Conservation (phyloP, 805 yeast genomes). For the Saturnispora silvae region DNA sequence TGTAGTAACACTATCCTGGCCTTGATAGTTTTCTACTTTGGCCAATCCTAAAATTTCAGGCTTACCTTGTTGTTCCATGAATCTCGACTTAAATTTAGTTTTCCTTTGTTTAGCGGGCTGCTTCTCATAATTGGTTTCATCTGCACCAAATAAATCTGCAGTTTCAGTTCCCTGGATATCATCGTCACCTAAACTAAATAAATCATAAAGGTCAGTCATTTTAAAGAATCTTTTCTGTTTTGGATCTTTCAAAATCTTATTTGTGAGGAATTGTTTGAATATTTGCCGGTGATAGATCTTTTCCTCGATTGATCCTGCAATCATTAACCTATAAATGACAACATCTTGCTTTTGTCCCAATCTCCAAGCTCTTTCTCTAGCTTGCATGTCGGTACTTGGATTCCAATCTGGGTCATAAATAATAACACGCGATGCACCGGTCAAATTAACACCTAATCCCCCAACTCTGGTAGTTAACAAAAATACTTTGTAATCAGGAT, state of each 20-base stretch:
- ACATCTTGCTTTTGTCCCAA: slow-evolving; percentile 91
- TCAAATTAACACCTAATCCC: slow-evolving; percentile 85
- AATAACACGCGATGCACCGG: slow-evolving; percentile 91
- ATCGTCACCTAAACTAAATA: slow-evolving; percentile 76
- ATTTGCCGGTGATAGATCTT: slow-evolving; percentile 95
- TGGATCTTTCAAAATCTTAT: slow-evolving; percentile 90
- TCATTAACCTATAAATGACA: slow-evolving; percentile 80
- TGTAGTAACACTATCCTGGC: slow-evolving; percentile 7
- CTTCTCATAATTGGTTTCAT: slow-evolving; percentile 31
- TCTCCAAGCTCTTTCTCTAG: slow-evolving; percentile 95
- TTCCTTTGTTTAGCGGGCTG: slow-evolving; percentile 26
- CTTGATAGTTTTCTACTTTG: slow-evolving; percentile 50
- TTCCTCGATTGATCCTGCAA: slow-evolving; percentile 93
- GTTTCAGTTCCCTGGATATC: slow-evolving; percentile 57
- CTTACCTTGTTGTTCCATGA: slow-evolving; percentile 49
- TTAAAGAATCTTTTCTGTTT: slow-evolving; percentile 90
- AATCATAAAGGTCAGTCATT: slow-evolving; percentile 80
- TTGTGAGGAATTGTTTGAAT: slow-evolving; percentile 86
- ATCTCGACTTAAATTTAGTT: slow-evolving; percentile 18
- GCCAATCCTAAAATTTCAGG: slow-evolving; percentile 65
- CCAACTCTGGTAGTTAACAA: slow-evolving; percentile 91
- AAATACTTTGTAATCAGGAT: slow-evolving; percentile 50
- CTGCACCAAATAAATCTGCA: slow-evolving; percentile 47
- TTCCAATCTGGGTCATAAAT: slow-evolving; percentile 98
- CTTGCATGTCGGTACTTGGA: slow-evolving; percentile 95